These are phyloP conservation scores for Phytophthora tentaculata DNA, from an alignment of 352 stramenopile genomes.

Conservation along the genomic window DNA sequence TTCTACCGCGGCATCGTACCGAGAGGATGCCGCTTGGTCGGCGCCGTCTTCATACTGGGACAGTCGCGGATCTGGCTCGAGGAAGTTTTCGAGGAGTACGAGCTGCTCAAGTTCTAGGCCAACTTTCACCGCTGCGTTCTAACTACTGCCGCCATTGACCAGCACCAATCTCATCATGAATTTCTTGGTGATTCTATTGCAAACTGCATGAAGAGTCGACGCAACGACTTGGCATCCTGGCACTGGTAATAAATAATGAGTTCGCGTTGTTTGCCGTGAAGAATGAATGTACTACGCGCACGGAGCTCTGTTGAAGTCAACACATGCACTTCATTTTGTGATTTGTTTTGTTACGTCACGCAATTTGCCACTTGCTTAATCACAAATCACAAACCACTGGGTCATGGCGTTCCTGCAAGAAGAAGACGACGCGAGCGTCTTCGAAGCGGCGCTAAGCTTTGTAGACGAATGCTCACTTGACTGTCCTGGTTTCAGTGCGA, in stretches of 20 bases:
- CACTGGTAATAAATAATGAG: too few species aligned
- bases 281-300: too few species aligned
- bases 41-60: slow-evolving; percentile 84
- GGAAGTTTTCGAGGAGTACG: slow-evolving; percentile 70
- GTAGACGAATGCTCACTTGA: slow-evolving; percentile 26
- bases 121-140: neutral
- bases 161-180: too few species aligned
- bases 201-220: too few species aligned
- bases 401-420: slow-evolving; percentile 29
- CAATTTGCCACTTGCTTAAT: neutral
- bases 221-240: too few species aligned
- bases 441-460: slow-evolving; percentile 35
- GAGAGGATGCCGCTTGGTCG: slow-evolving; percentile 76
- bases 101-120: slow-evolving; percentile 53
- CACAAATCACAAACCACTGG: neutral
- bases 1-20: slow-evolving; percentile 82
- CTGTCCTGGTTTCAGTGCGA: neutral
- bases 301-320: too few species aligned
- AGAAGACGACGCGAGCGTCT: slow-evolving; percentile 25
- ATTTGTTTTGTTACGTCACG: neutral
- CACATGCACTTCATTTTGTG: neutral
- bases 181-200: too few species aligned
- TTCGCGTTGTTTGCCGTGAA: too few species aligned
- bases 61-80: slow-evolving; percentile 76
- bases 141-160: too few species aligned